A percentile compares a stretch with the other conserved stretches of the same genome.
Evolutionary conservation across 2,329 filamentous ascomycete species (phyloP).

Genomic region (Neonectria neomacrospora): DNA sequence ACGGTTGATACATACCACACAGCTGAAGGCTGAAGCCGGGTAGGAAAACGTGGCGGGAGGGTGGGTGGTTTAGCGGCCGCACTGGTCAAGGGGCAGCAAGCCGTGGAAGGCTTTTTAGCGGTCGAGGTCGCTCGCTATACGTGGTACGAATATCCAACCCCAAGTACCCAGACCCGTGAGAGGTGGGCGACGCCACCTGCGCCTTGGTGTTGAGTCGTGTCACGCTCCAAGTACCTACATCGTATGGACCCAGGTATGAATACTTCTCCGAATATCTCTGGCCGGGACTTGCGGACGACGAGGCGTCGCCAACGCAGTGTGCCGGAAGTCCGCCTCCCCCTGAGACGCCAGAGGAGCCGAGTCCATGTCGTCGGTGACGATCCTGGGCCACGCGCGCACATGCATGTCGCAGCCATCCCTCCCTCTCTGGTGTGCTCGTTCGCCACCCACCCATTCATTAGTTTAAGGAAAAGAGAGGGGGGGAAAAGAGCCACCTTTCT

Average conservation of each 20-base stretch:
- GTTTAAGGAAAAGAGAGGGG: no score
- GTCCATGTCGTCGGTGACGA: conserved; percentile 41
- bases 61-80: conserved; percentile 30
- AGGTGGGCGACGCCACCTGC: conserved; percentile 14
- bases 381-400: conserved; percentile 29
- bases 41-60: conserved; percentile 34
- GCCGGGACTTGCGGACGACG: not conserved
- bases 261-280: no score
- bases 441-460: not conserved
- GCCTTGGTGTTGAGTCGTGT: not conserved
- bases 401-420: conserved; percentile 33
- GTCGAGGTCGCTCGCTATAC: not conserved
- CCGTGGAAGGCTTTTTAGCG: not conserved
- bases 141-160: conserved; percentile 18
- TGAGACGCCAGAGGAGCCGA: conserved; percentile 39
- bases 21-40: conserved; percentile 12
- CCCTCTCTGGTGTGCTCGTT: not conserved
- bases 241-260: no score
- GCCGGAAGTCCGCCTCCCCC: conserved; percentile 22
- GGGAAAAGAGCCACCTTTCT: no score
- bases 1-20: no score
- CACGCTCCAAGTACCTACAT: not conserved
- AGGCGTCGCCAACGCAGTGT: conserved; percentile 12
- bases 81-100: conserved; percentile 16
- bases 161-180: not conserved